A percentile compares a stretch with the other conserved stretches of the same genome.
These are phyloP conservation scores for Andrographis paniculata DNA, from an alignment of 305 asterid species.

Conservation along the genomic window DNA sequence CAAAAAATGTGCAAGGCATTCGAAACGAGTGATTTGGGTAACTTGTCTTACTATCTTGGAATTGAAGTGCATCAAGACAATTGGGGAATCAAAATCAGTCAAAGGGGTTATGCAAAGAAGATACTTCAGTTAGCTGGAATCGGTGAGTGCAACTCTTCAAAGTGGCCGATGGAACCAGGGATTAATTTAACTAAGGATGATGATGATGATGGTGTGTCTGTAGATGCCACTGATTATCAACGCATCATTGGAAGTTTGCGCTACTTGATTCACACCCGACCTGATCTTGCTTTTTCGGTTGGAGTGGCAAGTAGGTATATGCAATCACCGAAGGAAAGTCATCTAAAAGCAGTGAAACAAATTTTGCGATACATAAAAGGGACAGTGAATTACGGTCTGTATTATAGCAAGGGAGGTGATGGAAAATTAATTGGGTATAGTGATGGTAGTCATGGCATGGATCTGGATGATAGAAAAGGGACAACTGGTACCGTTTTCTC, in stretches of 20 bases:
- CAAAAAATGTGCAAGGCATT: neutral
- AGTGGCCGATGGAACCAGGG: neutral
- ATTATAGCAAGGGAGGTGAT: neutral
- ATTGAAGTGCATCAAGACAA: neutral
- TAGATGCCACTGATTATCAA: neutral
- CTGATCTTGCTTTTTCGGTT: slow-evolving; percentile 1
- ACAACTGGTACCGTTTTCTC: neutral
- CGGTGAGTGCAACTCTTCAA: neutral
- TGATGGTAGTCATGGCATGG: neutral
- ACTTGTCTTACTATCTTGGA: neutral
- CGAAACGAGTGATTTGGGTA: slow-evolving; percentile 2
- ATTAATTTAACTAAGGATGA: neutral
- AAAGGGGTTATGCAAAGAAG: neutral
- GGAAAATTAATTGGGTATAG: neutral
- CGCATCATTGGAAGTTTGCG: neutral
- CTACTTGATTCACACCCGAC: neutral
- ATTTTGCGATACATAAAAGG: neutral
- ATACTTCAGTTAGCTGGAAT: neutral
- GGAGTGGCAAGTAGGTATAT: neutral
- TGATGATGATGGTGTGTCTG: neutral
- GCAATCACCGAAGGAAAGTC: neutral
- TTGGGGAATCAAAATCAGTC: neutral
- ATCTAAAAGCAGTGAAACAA: neutral
- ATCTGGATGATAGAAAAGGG: neutral
- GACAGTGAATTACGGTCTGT: neutral